Percentiles rank a stretch among this genome's conserved stretches.
Conservation (phyloP, 345 rosid genomes). For the Murraya paniculata region DNA sequence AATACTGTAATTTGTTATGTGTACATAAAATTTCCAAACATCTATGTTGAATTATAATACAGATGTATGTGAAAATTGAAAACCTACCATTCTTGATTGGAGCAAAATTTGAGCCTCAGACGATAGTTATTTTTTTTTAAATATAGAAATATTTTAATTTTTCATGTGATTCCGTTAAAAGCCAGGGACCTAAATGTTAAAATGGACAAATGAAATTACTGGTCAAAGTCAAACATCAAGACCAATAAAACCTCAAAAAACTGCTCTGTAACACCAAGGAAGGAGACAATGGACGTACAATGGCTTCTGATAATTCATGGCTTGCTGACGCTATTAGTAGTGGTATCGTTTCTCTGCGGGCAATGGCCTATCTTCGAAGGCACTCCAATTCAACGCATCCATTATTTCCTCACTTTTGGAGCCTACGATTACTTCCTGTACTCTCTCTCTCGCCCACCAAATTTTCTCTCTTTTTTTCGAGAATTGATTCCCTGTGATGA, state of each 20-base stretch:
- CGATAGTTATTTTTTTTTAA: too few species aligned
- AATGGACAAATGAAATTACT: not conserved
- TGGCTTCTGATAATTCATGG: constrained; percentile 83
- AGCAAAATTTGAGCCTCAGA: too few species aligned
- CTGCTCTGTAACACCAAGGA: not conserved
- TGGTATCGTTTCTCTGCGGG: constrained; percentile 88
- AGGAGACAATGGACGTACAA: constrained; percentile 46
- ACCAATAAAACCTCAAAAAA: not conserved
- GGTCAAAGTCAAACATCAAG: not conserved
- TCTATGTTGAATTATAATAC: too few species aligned
- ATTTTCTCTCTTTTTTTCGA: not conserved
- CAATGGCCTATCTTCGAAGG: constrained; percentile 91
- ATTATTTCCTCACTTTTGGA: constrained; percentile 78
- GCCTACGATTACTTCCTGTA: constrained; percentile 84
- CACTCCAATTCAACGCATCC: constrained; percentile 73
- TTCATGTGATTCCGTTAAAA: too few species aligned
- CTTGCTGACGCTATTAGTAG: constrained; percentile 50
- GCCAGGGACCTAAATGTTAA: too few species aligned
- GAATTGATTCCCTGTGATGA: constrained; percentile 6
- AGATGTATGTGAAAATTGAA: too few species aligned
- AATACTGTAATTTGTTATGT: too few species aligned
- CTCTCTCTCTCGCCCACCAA: not conserved
- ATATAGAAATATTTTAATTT: too few species aligned
- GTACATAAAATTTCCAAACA: too few species aligned
- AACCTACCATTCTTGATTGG: too few species aligned